Evolutionary conservation across 192 early-diverging fungal genomes (phyloP).

Genomic region (Globomyces pollinis-pini): DNA sequence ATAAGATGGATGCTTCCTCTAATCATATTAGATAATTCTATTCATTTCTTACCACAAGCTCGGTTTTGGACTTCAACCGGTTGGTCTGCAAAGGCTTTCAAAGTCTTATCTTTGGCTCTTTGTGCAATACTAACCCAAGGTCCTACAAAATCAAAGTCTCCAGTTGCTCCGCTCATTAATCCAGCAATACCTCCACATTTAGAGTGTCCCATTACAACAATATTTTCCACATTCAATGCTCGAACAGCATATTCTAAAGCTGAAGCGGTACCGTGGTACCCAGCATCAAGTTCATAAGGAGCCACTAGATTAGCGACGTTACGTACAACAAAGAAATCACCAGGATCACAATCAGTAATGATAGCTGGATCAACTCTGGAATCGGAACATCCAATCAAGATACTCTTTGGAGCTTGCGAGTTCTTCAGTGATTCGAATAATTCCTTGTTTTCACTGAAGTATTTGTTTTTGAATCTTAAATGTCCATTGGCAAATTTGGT

Average conservation of each 20-base stretch:
- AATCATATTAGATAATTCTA: not conserved
- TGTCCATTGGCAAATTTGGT: not conserved
- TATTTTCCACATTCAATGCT: slow-evolving; percentile 32
- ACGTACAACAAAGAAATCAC: slow-evolving; percentile 39
- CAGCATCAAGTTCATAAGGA: slow-evolving; percentile 24
- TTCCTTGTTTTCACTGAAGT: slow-evolving; percentile 27
- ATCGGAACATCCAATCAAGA: slow-evolving; percentile 41
- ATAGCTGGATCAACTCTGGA: slow-evolving; percentile 40
- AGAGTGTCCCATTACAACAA: slow-evolving; percentile 39
- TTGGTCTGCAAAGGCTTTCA: slow-evolving; percentile 15
- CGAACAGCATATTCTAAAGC: slow-evolving; percentile 41
- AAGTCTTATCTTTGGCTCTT: slow-evolving; percentile 24
- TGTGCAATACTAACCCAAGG: slow-evolving; percentile 38
- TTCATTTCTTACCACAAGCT: slow-evolving; percentile 9
- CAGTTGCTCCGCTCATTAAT: slow-evolving; percentile 21
- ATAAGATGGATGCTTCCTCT: slow-evolving; percentile 35
- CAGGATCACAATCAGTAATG: slow-evolving; percentile 45
- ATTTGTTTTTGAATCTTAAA: slow-evolving; percentile 30
- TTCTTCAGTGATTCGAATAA: slow-evolving; percentile 26
- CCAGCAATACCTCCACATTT: slow-evolving; percentile 37
- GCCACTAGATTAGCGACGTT: slow-evolving; percentile 41
- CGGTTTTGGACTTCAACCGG: not conserved
- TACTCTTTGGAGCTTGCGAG: slow-evolving; percentile 37
- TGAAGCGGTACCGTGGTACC: slow-evolving; percentile 30
- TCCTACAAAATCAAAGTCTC: slow-evolving; percentile 29